Percentiles rank a stretch among this genome's conserved stretches.
Conservation (phyloP, 495 filamentous ascomycete genomes). For the Hypoxylon lenormandii region DNA sequence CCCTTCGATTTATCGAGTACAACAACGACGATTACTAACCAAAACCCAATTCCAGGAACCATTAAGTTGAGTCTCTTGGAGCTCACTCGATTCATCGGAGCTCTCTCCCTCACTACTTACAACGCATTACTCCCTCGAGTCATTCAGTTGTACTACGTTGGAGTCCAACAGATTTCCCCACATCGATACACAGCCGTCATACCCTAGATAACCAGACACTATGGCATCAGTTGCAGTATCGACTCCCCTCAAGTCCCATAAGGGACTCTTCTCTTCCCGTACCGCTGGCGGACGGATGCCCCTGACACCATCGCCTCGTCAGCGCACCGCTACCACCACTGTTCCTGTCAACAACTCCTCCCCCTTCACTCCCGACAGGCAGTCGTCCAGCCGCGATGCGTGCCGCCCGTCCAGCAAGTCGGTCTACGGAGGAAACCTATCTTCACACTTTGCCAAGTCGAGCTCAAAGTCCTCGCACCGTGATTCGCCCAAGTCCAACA, state of each 20-base stretch:
- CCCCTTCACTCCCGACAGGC: conserved; percentile 82
- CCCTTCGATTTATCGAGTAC: conserved; percentile 64
- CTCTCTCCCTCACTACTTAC: conserved; percentile 44
- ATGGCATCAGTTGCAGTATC: conserved; percentile 92
- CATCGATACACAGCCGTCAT: conserved; percentile 53
- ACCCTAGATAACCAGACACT: conserved; percentile 52
- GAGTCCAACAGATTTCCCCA: conserved; percentile 47
- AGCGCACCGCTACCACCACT: conserved; percentile 58
- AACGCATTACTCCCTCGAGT: conserved; percentile 52
- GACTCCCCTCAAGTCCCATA: conserved; percentile 93
- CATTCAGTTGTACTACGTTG: conserved; percentile 64
- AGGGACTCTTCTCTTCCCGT: conserved; percentile 89
- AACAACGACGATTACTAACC: conserved; percentile 65
- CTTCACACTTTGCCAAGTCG: conserved; percentile 78
- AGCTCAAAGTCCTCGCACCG: conserved; percentile 70
- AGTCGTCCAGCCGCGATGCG: conserved; percentile 62
- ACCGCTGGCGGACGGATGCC: conserved; percentile 95
- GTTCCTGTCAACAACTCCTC: conserved; percentile 69
- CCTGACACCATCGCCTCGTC: conserved; percentile 87
- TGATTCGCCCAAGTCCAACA: conserved; percentile 93
- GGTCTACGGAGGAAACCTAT: conserved; percentile 76
- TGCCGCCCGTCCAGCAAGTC: conserved; percentile 70
- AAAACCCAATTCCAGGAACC: conserved; percentile 65
- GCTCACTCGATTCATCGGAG: conserved; percentile 63
- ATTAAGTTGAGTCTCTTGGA: conserved; percentile 75